Evolutionary conservation across 2,329 filamentous ascomycete species (phyloP).

Genomic region (Colletotrichum sp.): DNA sequence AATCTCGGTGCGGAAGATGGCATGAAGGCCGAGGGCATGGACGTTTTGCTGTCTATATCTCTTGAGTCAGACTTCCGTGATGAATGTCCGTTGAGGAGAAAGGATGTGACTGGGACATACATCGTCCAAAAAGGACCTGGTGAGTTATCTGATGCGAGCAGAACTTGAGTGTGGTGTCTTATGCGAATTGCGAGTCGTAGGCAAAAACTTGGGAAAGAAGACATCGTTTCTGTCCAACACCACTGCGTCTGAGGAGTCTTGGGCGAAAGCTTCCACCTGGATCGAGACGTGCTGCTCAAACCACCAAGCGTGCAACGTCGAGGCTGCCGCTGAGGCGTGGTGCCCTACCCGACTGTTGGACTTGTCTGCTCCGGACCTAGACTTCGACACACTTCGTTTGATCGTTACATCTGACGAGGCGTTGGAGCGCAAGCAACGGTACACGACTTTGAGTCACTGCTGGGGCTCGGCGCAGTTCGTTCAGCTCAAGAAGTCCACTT

Average conservation of each 20-base stretch:
- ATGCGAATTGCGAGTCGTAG: background rate
- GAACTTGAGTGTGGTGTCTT: background rate
- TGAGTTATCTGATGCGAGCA: background rate
- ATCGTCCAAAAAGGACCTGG: background rate
- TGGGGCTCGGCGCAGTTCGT: slow-evolving; percentile 2
- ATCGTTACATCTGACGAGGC: background rate
- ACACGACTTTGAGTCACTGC: slow-evolving; percentile 4
- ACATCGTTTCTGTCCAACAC: background rate
- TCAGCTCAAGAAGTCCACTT: background rate
- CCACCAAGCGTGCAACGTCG: background rate
- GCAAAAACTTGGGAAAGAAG: background rate
- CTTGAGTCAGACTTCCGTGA: background rate
- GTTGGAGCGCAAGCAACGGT: background rate
- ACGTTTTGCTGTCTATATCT: background rate
- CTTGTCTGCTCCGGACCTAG: background rate
- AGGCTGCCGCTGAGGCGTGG: background rate
- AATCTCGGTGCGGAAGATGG: background rate
- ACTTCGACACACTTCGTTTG: background rate
- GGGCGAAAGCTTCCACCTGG: background rate
- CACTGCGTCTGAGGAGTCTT: background rate
- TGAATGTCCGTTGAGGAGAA: background rate
- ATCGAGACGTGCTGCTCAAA: background rate
- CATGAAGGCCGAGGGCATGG: background rate
- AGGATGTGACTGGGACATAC: background rate
- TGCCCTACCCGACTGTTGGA: background rate